Percentiles rank a stretch among this genome's conserved stretches.
Evolutionary conservation across 164 flowering plant genomes (phyloP).

Genomic region (Warburgia ugandensis): DNA sequence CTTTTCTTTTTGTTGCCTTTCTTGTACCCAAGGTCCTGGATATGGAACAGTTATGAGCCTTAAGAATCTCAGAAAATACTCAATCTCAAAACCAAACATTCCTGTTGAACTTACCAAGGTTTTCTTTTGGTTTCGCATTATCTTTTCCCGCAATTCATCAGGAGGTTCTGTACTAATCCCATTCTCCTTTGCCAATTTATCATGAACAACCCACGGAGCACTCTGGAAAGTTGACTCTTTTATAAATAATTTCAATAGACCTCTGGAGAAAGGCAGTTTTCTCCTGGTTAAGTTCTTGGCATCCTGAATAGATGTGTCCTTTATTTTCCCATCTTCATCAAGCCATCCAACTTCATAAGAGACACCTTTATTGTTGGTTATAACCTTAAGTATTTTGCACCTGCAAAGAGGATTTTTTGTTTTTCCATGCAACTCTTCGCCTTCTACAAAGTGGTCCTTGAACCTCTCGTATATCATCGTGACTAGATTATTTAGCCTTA

Average conservation of each 20-base stretch:
- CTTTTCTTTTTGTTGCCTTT: neutral
- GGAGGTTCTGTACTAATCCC: slow-evolving; percentile 12
- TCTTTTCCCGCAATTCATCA: slow-evolving; percentile 6
- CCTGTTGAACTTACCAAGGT: slow-evolving; percentile 1
- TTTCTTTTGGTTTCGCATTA: neutral
- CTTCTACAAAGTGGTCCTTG: slow-evolving; percentile 9
- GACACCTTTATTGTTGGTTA: neutral
- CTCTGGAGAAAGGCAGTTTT: slow-evolving; percentile 13
- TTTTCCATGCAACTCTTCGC: slow-evolving; percentile 14
- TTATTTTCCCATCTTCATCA: slow-evolving; percentile 10
- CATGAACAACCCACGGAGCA: slow-evolving; percentile 10
- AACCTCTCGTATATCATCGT: slow-evolving; percentile 6
- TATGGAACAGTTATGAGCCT: neutral
- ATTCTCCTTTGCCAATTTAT: slow-evolving; percentile 7
- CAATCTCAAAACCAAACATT: neutral
- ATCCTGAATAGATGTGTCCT: slow-evolving; percentile 7
- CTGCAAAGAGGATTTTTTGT: neutral
- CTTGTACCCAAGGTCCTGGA: slow-evolving; percentile 1
- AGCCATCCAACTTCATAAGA: slow-evolving; percentile 14
- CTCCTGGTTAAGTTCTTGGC: slow-evolving; percentile 4
- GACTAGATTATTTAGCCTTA: slow-evolving; percentile 10
- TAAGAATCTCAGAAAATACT: neutral
- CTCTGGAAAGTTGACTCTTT: slow-evolving; percentile 9
- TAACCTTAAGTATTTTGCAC: slow-evolving; percentile 11
- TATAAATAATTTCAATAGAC: slow-evolving; percentile 7